Conservation (phyloP, 179 eudicot species). For the Nepenthes alata region DNA sequence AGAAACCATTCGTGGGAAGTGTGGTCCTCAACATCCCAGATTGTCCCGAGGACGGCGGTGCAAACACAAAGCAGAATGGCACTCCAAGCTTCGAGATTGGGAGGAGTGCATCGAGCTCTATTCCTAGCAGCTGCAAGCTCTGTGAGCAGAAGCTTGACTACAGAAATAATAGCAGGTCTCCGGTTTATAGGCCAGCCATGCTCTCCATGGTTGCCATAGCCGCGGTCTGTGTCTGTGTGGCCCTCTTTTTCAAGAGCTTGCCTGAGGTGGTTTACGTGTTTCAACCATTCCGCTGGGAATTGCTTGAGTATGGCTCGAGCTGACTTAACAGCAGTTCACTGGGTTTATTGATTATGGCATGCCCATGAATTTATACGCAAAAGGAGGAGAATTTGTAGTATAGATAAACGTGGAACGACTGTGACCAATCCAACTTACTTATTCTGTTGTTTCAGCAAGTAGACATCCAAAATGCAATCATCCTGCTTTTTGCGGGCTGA, state of each 20-base stretch:
- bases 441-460: too few species aligned
- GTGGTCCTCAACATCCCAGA: slow-evolving; percentile 56
- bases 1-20: slow-evolving; percentile 24
- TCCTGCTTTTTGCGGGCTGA: too few species aligned
- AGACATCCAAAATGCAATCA: too few species aligned
- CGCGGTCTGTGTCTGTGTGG: slow-evolving; percentile 76
- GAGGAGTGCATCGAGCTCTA: slow-evolving; percentile 10
- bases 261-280: slow-evolving; percentile 49
- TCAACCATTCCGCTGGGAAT: slow-evolving; percentile 79
- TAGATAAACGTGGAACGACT: too few species aligned
- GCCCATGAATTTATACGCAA: too few species aligned
- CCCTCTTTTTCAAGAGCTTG: slow-evolving; percentile 63
- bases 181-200: slow-evolving; percentile 62
- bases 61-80: slow-evolving; percentile 15
- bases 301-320: slow-evolving; percentile 50
- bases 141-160: slow-evolving; percentile 35
- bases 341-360: not conserved
- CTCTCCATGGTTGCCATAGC: slow-evolving; percentile 74
- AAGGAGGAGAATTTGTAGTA: too few species aligned
- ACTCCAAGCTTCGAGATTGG: slow-evolving; percentile 34
- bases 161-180: slow-evolving; percentile 21
- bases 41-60: slow-evolving; percentile 5
- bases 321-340: slow-evolving; percentile 8
- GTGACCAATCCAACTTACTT: too few species aligned
- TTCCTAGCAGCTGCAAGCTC: slow-evolving; percentile 24